Percentiles rank a stretch among this genome's conserved stretches.
Evolutionary conservation across 345 rosid species (phyloP).

Genomic region (Acer yangbiense): DNA sequence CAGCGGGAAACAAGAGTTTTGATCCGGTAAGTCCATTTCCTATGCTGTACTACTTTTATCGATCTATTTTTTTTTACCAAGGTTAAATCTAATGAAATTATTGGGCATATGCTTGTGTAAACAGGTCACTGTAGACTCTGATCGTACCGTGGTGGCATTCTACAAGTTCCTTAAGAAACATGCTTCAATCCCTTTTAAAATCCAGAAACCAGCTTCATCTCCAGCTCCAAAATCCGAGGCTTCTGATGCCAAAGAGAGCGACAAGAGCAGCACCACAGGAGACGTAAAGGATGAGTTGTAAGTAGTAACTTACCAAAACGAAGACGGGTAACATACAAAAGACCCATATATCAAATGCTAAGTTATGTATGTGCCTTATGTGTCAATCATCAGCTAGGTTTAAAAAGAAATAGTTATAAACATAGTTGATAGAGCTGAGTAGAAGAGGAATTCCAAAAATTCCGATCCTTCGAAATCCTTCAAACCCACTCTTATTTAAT

Average conservation of each 20-base stretch:
- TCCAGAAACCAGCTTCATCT: conserved; percentile 71
- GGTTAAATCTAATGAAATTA: neutral
- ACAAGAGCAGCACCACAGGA: conserved; percentile 20
- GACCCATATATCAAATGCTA: neutral
- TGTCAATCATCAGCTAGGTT: conserved; percentile 11
- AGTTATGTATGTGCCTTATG: conserved; percentile 18
- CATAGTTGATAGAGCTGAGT: conserved; percentile 1
- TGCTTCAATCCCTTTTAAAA: conserved; percentile 91
- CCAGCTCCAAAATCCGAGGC: conserved; percentile 51
- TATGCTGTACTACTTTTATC: conserved; percentile 5
- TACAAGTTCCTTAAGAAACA: conserved; percentile 90
- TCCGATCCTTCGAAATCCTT: neutral
- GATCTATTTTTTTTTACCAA: neutral
- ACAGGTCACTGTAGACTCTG: conserved; percentile 84
- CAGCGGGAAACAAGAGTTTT: conserved; percentile 96
- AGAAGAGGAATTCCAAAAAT: neutral
- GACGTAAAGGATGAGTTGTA: conserved; percentile 82
- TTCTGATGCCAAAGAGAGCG: conserved; percentile 37
- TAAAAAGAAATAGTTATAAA: conserved; percentile 13
- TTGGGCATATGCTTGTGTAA: conserved; percentile 10
- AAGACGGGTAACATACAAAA: neutral
- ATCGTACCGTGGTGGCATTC: conserved; percentile 91
- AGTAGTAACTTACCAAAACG: conserved; percentile 51
- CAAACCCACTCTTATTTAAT: no score
- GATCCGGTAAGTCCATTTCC: conserved; percentile 69